Percentiles rank a stretch among this genome's conserved stretches.
Evolutionary conservation across 148 eudicot genomes (phyloP).

Genomic region (Polygonum aviculare): DNA sequence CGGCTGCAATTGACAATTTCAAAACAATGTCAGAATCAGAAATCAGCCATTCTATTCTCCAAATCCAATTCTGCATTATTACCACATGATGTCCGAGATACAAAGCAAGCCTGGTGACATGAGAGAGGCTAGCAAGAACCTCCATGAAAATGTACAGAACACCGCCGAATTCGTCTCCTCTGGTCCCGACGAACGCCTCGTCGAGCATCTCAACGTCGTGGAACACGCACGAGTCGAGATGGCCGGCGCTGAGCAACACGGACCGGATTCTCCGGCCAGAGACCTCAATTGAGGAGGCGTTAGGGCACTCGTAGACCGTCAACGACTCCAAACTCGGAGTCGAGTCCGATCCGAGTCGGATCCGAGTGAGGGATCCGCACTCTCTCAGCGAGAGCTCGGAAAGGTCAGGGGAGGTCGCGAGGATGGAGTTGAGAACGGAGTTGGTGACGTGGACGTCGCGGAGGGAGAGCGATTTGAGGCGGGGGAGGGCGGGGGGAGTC

Average conservation of each 20-base stretch:
- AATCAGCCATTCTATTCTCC: background rate
- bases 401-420: conserved; percentile 12
- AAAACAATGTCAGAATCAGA: background rate
- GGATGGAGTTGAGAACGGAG: conserved; percentile 20
- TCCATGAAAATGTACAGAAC: conserved; percentile 26
- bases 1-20: conserved; percentile 23
- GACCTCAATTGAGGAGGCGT: no score
- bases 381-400: conserved; percentile 22
- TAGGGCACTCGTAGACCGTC: no score
- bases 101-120: conserved; percentile 21
- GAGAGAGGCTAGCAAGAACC: conserved; percentile 16
- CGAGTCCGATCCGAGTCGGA: background rate
- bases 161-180: conserved; percentile 36
- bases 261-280: no score
- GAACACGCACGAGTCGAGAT: no score
- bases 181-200: background rate
- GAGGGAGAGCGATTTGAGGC: conserved; percentile 15
- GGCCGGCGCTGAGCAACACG: no score
- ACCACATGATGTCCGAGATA: conserved; percentile 39
- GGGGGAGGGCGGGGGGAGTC: conserved; percentile 10
- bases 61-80: background rate
- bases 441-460: conserved; percentile 22
- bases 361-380: conserved; percentile 18
- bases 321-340: no score
- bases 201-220: no score